Base-by-base conservation (phyloP, 345 rosid genomes). In the Melaleuca quinquenervia region DNA sequence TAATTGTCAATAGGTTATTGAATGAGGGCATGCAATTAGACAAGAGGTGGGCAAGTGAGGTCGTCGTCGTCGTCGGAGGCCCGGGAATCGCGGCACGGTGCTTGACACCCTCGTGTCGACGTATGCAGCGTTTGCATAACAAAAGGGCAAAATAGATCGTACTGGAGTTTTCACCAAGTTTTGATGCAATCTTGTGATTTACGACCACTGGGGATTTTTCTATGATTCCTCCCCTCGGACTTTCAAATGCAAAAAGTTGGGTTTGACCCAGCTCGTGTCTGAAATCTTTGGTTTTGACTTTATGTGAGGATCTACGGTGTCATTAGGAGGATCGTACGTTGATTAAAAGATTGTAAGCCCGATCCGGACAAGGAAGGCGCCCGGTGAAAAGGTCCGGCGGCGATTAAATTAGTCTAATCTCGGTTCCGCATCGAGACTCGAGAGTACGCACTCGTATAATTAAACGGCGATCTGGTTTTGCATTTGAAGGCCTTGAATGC, bases 81-180 rank as follows among this genome's bases (percentile, higher is more conserved):
- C 86, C 86, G 86, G 86, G 86, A 85, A 85, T 85, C 86, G 20
- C 86, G 86, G 58, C 83, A 52, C 82, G 64, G 86, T 85, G 86
- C 52, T 85, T 41, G 82, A 62, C 62, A 74, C 78, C 78, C 48
- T 70, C 13, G 29, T 21, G 86, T 50, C 1, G 36, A 74, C 58
- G 60, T 22, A 10, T 27, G 83, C 41, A 49, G 52, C 6, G 82
- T 26, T 11, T 20, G 52, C 32, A 7, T 20, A 49, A 15, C 75
- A n/a, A 44, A n/a, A 44, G 29, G 54, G 82, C 21, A 29, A 5
- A 74, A 8, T n/a, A 55, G 26, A 32, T 85, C 86, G 82, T 85
- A 70, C 86, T 70, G 18, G 6, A 18, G 11, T 64, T 64, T 27
- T 21, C 36, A 21, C 48, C 86, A 27, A 14, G 53, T 85, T 85